Evolutionary conservation across 345 rosid genomes (phyloP), one percentile per base, ranked within the genome.

Genomic region (Boechera stricta): DNA sequence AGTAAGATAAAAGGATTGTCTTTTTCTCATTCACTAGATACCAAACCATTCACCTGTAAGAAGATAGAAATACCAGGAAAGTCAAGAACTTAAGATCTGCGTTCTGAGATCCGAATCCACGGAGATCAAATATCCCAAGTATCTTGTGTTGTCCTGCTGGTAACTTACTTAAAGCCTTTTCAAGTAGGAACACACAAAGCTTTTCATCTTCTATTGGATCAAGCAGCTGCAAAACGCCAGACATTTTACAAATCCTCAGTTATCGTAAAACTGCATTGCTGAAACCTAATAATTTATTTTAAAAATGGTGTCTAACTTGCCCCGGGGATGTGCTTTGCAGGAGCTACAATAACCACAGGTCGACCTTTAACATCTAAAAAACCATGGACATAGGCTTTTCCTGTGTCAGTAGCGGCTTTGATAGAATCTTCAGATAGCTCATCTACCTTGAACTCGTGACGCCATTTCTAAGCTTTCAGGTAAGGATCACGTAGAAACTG

Each of bases 271-370:
- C 35, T 9, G 16, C 70, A 74, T 61, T 44, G 60, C 54, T 7
- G 67, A 49, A 41, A 70, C 35, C 7, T 24, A 7, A 36, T 36
- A 21, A 4, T 10, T 10, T 41, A 6, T 41, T 41, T 1, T 1
- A 1, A 10, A 38, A 48, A 16, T n/a, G 64, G 55, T 48, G 39
- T 24, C 67, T 73, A 65, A 84, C 94, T 86, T 86, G 86, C 98
- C 6, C 76, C 81, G 63, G 97, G 92, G 63, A 84, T 69, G 84
- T 94, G 98, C 83, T 88, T 92, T 42, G 96, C 86, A 24, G 97
- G 89, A 77, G 85, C 94, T 81, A 90, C 97, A 56, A 90, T 48
- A 63, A 94, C 96, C 70, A 95, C 98, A 21, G 97, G 97, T 77
- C 90, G 80, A 39, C 59, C 85, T 72, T 81, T 80, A 10, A 86